Percentiles rank a stretch among this genome's conserved stretches.
Evolutionary conservation across 768 basidiomycete genomes (phyloP).

Genomic region (Suillus placidus): DNA sequence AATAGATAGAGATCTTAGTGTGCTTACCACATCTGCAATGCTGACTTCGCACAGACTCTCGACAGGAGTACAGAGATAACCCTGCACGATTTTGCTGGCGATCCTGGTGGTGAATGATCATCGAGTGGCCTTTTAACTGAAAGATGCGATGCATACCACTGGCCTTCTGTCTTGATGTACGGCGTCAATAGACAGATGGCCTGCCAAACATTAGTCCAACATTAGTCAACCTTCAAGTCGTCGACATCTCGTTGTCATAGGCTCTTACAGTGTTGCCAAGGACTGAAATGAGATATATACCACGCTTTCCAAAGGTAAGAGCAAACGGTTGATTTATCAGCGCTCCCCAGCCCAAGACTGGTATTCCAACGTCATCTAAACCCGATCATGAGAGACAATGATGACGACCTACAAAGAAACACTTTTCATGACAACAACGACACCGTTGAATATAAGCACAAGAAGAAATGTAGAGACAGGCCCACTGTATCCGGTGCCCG

Average conservation of each 20-base stretch:
- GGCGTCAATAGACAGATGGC: conserved; percentile 23
- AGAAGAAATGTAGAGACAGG: neutral
- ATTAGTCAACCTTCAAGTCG: neutral
- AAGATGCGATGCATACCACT: conserved; percentile 15
- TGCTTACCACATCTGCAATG: conserved; percentile 20
- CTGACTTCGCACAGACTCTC: conserved; percentile 26
- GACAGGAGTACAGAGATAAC: conserved; percentile 25
- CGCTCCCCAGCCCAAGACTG: conserved; percentile 23
- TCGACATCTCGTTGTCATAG: too few species aligned
- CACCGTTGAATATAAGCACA: neutral
- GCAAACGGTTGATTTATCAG: conserved; percentile 24
- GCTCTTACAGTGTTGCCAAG: conserved; percentile 19
- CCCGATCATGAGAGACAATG: neutral
- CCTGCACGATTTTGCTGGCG: conserved; percentile 23
- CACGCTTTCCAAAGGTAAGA: conserved; percentile 23
- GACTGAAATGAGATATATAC: conserved; percentile 23
- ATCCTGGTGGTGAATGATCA: conserved; percentile 13
- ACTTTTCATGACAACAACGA: conserved; percentile 8
- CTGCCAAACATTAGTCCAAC: conserved; percentile 1
- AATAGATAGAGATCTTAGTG: neutral
- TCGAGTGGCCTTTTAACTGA: neutral
- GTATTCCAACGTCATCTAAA: conserved; percentile 1
- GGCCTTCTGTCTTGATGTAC: conserved; percentile 22
- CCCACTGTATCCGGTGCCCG: conserved; percentile 24
- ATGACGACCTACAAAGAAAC: conserved; percentile 18